Base-by-base conservation (phyloP, 352 stramenopile genomes). In the Aphanomyces astaci region DNA sequence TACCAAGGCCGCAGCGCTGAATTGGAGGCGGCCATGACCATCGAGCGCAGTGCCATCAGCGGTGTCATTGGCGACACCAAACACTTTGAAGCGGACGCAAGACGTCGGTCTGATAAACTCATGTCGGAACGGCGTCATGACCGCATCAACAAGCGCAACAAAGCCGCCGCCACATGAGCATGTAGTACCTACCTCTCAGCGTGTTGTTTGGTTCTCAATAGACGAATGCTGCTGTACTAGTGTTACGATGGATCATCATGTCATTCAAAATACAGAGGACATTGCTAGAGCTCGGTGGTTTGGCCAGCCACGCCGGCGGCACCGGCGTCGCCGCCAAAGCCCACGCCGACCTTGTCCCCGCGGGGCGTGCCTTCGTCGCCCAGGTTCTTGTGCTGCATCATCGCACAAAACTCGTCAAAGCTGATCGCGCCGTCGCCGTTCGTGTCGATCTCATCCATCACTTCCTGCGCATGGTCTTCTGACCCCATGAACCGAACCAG, bases 321-420 rank as follows among this genome's bases (percentile, higher is more conserved):
- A 2, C 68, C 66, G 31, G 51, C 76, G 46, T 68, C 71, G 39
- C 48, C 43, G 10, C 32, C 62, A 63, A 70, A 70, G 22, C 63
- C 52, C 10, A 32, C 15, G 24, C 25, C 25, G 7, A 17, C 48
- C n/a, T 17, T 11, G 45, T 70, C 63, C 22, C 48, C 63, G 10
- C 63, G 81, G 45, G 89, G 81, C 7, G 81, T 67, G 45, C 55
- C 87, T 62, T 94, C 86, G 11, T 94, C 85, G 15, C 82, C 82
- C 63, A 87, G 89, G 63, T 82, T 82, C 78, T 90, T 88, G 65
- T 86, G 83, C 73, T 92, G 76, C 88, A 96, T 96, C 86, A 96
- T 95, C 28, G 72, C 73, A 53, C 93, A 78, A 71, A 98, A 98
- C 72, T 98, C 92, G 27, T 96, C 81, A 68, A 97, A 98, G 73